phyloP scores from a whole-genome alignment of 495 filamentous ascomycete species.

The Cladorrhinum samala region DNA sequence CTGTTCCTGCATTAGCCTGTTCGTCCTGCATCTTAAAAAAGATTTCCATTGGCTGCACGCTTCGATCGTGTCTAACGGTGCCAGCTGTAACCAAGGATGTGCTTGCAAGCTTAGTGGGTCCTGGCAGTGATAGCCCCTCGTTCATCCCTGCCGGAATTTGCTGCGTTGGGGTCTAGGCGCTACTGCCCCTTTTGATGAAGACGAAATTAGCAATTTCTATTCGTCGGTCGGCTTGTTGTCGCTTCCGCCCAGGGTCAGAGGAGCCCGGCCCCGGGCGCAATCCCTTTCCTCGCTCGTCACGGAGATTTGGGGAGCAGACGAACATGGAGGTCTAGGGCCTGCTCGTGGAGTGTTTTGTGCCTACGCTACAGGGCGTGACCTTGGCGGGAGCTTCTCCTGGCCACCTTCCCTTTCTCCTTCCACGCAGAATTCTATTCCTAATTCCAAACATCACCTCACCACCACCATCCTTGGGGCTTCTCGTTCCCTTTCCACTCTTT shows the following conservation, averaged over 20 bases:
- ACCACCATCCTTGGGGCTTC: background rate
- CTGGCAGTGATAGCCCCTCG: background rate
- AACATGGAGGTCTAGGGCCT: background rate
- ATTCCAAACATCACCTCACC: constrained; percentile 11
- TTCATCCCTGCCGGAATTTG: constrained; percentile 8
- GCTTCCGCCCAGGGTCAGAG: constrained; percentile 2
- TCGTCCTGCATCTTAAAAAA: background rate
- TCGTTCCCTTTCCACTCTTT: constrained; percentile 18
- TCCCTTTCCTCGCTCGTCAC: constrained; percentile 14
- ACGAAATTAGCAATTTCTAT: constrained; percentile 33
- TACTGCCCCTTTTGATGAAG: constrained; percentile 26
- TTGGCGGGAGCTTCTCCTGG: constrained; percentile 3
- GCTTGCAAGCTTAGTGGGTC: constrained; percentile 11
- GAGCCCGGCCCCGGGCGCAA: constrained; percentile 13
- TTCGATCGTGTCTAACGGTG: background rate
- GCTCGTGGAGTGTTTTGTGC: constrained; percentile 5
- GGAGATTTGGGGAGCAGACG: constrained; percentile 27
- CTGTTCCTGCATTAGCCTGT: constrained; percentile 21
- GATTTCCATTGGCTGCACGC: background rate
- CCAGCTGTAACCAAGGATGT: constrained; percentile 7
- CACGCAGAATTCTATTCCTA: constrained; percentile 17
- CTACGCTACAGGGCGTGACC: constrained; percentile 12
- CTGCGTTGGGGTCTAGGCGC: background rate
- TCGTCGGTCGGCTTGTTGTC: constrained; percentile 22
- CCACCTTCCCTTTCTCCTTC: background rate